Evolutionary conservation across 768 basidiomycete species (phyloP).

Genomic region (Pulveroboletus frians): DNA sequence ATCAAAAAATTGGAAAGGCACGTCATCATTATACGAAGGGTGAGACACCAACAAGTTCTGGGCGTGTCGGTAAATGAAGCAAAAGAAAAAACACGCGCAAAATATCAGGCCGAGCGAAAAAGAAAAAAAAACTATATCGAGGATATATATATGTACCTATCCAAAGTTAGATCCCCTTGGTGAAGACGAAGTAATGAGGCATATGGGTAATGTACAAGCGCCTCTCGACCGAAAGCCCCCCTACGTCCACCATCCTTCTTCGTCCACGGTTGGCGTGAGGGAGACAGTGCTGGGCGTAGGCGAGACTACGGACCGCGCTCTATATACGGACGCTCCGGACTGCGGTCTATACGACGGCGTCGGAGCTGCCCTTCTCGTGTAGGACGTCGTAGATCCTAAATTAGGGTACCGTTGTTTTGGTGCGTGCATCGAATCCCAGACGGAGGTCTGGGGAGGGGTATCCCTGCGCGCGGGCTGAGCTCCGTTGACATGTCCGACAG

Average conservation of each 20-base stretch:
- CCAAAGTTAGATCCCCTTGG: constrained; percentile 11
- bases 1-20: constrained; percentile 6
- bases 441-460: constrained; percentile 52
- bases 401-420: constrained; percentile 30
- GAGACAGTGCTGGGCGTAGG: constrained; percentile 78
- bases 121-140: constrained; percentile 22
- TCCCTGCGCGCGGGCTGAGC: constrained; percentile 30
- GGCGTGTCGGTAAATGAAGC: constrained; percentile 1
- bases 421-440: constrained; percentile 71
- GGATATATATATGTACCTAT: constrained; percentile 14
- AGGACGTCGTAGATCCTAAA: constrained; percentile 10
- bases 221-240: neutral
- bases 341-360: constrained; percentile 30
- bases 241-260: constrained; percentile 77
- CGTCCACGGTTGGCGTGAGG: constrained; percentile 59
- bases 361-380: constrained; percentile 16
- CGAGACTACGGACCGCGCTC: constrained; percentile 44
- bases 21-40: neutral
- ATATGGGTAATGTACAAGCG: constrained; percentile 3
- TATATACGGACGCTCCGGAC: constrained; percentile 45
- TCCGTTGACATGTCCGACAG: constrained; percentile 39
- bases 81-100: neutral
- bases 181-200: neutral
- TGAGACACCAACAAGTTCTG: constrained; percentile 14
- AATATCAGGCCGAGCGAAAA: neutral